Evolutionary conservation across 129 eudicot genomes (phyloP).

Genomic region (Saussurea involucrata): DNA sequence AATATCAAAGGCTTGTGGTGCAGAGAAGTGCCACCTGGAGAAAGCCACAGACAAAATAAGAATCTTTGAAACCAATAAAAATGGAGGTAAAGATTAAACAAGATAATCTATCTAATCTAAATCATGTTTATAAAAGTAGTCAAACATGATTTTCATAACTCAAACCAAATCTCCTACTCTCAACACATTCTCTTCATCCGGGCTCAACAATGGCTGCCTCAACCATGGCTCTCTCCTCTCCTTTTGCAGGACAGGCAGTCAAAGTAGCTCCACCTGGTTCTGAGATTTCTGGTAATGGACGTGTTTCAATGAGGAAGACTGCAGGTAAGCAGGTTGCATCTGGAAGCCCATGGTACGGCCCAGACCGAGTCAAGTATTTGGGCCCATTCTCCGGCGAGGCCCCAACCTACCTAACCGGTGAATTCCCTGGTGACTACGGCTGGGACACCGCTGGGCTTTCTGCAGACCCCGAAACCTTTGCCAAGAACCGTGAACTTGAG

Average conservation of each 20-base stretch:
- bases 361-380: conserved; percentile 12
- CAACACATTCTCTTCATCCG: background rate
- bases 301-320: background rate
- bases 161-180: background rate
- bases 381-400: conserved; percentile 14
- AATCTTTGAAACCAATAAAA: background rate
- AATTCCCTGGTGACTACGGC: conserved; percentile 16
- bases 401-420: conserved; percentile 15
- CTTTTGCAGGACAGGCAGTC: conserved; percentile 2
- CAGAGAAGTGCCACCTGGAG: background rate
- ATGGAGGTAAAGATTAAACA: background rate
- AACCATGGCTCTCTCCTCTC: conserved; percentile 5
- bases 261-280: background rate
- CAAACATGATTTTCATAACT: background rate
- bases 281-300: background rate
- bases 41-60: background rate
- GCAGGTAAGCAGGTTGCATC: background rate
- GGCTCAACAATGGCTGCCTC: conserved; percentile 3
- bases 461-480: conserved; percentile 19
- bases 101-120: background rate
- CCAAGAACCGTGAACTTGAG: conserved; percentile 26
- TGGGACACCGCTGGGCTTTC: conserved; percentile 27
- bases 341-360: conserved; percentile 12
- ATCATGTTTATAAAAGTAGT: background rate
- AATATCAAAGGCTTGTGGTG: background rate